Base-by-base conservation (phyloP, 2,329 filamentous ascomycete genomes). In the Aspergillus uvarum region DNA sequence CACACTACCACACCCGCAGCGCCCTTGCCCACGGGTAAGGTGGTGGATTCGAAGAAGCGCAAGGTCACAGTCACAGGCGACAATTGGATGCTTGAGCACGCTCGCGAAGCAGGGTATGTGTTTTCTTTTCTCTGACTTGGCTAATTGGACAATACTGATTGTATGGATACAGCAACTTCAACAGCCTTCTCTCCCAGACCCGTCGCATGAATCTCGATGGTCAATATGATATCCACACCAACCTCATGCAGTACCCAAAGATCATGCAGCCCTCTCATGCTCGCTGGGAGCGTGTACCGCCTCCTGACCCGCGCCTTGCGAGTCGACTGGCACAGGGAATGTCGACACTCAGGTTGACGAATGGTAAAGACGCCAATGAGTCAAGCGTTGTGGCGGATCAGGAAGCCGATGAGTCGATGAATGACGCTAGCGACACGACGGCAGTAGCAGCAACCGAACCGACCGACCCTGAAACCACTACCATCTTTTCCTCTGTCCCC, bases 81-180 rank as follows among this genome's bases (percentile, higher is more conserved):
- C 59, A 99, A 98, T 74, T 99, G 95, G 95, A 95, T 96, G 85
- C 82, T 95, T 59, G 92, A 98, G 78, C 95, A 99, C 77, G 92
- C 93, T 29, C 87, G 90, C 54, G 92, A 94, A 74, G 92, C 94
- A 58, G 94, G 90, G 92, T 96, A 83, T 70, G 83, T 78, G 51
- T 10, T 29, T 8, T 29, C 26, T 29, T 29, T 19, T 47, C 14
- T 32, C 21, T 42, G 24, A 16, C 29, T n/a, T 47, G 29, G 7
- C 24, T 57, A 32, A 38, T 35, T 6, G 38, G 29, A 19, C 22
- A 35, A 44, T 51, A 49, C 59, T 64, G 60, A 69, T 59, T 62
- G 5, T 42, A 38, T 19, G 29, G 60, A 60, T 54, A 12, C 65
- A 97, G 94, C 73, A 87, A 87, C 51, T 98, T 95, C 81, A 99